phyloP scores from a whole-genome alignment of 1,284 basidiomycete species.

The Apiotrichum siamense region DNA sequence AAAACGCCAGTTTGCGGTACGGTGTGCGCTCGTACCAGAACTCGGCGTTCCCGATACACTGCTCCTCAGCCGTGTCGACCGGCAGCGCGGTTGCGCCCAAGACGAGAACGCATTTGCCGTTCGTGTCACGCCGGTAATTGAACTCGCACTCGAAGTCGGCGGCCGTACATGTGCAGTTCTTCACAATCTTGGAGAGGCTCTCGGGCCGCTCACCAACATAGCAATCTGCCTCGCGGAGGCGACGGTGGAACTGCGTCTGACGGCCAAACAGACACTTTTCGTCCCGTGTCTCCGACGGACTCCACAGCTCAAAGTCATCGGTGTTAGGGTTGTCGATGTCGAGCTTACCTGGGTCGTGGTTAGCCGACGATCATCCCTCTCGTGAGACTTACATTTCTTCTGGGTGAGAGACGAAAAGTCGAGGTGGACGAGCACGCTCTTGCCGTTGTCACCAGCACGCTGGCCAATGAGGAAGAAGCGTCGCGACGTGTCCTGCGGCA shows the following conservation, averaged over 20 bases:
- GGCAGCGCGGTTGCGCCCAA: slow-evolving; percentile 60
- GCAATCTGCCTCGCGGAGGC: slow-evolving; percentile 71
- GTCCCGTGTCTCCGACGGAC: slow-evolving; percentile 71
- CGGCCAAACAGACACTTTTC: slow-evolving; percentile 80
- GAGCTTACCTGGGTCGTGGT: slow-evolving; percentile 55
- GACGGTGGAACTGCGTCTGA: slow-evolving; percentile 81
- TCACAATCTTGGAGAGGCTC: slow-evolving; percentile 55
- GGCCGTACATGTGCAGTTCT: slow-evolving; percentile 65
- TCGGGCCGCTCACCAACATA: slow-evolving; percentile 65
- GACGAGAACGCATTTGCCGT: slow-evolving; percentile 65
- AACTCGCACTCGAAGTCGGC: slow-evolving; percentile 95
- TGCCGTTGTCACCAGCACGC: slow-evolving; percentile 52
- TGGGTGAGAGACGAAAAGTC: slow-evolving; percentile 78
- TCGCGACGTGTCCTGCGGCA: slow-evolving; percentile 83
- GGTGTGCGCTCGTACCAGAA: slow-evolving; percentile 83
- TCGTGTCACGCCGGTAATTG: slow-evolving; percentile 66
- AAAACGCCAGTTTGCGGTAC: slow-evolving; percentile 82
- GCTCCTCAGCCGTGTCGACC: slow-evolving; percentile 50
- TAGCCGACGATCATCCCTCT: neutral
- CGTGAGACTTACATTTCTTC: slow-evolving; percentile 59
- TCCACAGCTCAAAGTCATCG: slow-evolving; percentile 95
- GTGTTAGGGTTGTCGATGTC: slow-evolving; percentile 62
- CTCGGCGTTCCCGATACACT: slow-evolving; percentile 48
- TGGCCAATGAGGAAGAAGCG: slow-evolving; percentile 81
- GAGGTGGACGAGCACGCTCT: slow-evolving; percentile 70